Base-by-base conservation (phyloP, 1,284 basidiomycete genomes). In the Phenoliferia sp. region DNA sequence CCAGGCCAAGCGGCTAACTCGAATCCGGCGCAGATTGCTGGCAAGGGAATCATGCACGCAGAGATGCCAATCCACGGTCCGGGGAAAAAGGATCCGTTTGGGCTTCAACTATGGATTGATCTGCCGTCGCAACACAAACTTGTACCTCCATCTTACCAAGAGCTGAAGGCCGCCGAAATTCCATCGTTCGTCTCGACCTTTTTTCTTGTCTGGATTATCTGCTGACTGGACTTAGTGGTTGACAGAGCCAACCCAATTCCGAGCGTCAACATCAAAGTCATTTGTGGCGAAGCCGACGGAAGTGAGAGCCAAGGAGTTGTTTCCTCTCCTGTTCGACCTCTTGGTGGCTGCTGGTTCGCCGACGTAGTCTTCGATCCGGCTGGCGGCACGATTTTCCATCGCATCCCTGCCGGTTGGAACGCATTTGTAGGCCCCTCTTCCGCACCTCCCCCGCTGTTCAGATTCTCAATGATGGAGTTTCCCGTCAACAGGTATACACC, bases 1-100 rank as follows among this genome's bases (percentile, higher is more conserved):
- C 55, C 35, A 57, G 29, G 29, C 7, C 52, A 3, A 29, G 34
- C 5, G 29, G 39, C 63, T 16, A 59, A 28, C 22, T 29, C 52
- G 90, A 90, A 63, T 88, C 93, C 4, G 92, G 94, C 76, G 94
- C 91, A 92, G 95, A 95, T 92, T 88, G 93, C 92, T 16, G 90
- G 90, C 9, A 75, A 77, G 64, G 83, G 82, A 1, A 76, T 72
- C 29, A 63, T 74, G 60, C 80, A 81, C 66, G 76, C 78, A 48
- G 78, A 84, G 80, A 96, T 97, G 90, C 94, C 95, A 3, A 82
- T 92, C 5, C 88, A 90, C 71, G 86, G 81, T 7, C 80, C 83
- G 29, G 87, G 86, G n/a, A 70, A 81, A 4, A 87, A 89, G 81
- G 90, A 78, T 84, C 93, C 75, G 77, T 84, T 76, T 34, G 94